phyloP scores from a whole-genome alignment of 306 rosid species.

The Acacia melanoxylon region DNA sequence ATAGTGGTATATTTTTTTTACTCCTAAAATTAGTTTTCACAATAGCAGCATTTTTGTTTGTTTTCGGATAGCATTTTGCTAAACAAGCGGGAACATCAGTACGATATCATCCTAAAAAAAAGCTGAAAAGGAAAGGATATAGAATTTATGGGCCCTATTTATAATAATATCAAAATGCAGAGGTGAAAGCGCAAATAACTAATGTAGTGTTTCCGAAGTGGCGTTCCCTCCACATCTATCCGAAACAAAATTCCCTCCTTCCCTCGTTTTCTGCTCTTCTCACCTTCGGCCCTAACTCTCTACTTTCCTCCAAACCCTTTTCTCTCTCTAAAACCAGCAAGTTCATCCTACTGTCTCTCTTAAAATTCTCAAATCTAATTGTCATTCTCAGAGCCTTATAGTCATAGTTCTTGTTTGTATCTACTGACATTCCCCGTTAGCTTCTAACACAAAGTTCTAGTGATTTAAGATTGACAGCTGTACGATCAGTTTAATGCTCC shows the following conservation, averaged over 20 bases:
- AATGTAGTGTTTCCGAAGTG: conserved; percentile 25
- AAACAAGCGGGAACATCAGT: too few relatives aligned
- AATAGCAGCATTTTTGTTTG: too few relatives aligned
- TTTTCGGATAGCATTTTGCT: too few relatives aligned
- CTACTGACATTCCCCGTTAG: background rate
- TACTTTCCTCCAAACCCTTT: conserved; percentile 32
- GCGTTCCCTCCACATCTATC: conserved; percentile 99
- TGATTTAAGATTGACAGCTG: background rate
- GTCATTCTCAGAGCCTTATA: background rate
- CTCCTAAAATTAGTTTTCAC: too few relatives aligned
- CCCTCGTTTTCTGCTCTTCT: conserved; percentile 91
- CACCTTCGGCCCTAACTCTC: conserved; percentile 34
- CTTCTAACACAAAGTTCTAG: background rate
- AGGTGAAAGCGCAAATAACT: background rate
- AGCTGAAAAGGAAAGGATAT: background rate
- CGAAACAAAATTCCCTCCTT: conserved; percentile 99
- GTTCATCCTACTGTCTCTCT: conserved; percentile 28
- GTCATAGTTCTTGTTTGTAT: background rate
- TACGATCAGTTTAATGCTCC: conserved; percentile 22
- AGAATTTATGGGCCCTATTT: conserved; percentile 4
- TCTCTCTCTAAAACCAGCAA: conserved; percentile 47
- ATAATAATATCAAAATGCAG: background rate
- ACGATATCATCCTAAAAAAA: too few relatives aligned
- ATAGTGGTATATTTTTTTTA: too few relatives aligned
- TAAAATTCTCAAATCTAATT: background rate